phyloP scores from a whole-genome alignment of 495 filamentous ascomycete species.

The Chaetomium cochliodes region DNA sequence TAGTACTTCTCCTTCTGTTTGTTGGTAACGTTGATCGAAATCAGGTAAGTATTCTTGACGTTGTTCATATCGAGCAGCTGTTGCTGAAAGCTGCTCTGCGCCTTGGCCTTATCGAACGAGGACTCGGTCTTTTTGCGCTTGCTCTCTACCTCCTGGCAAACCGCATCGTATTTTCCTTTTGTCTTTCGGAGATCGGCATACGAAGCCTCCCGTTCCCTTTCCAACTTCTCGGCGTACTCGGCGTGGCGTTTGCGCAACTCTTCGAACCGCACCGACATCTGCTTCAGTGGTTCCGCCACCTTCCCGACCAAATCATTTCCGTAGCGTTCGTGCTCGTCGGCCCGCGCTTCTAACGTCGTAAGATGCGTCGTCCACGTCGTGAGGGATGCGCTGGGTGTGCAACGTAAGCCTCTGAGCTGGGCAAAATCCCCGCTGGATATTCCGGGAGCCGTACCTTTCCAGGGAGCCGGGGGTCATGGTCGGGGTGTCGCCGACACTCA shows the following conservation, averaged over 20 bases:
- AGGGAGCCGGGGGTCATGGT: constrained; percentile 91
- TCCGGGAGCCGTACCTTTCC: constrained; percentile 61
- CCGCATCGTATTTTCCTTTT: constrained; percentile 88
- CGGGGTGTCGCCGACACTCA: constrained; percentile 94
- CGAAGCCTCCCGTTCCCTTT: constrained; percentile 79
- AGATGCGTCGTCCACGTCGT: constrained; percentile 97
- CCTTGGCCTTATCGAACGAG: constrained; percentile 84
- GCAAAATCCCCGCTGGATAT: not conserved
- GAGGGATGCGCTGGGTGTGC: constrained; percentile 66
- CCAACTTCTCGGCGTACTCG: constrained; percentile 82
- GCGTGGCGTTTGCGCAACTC: constrained; percentile 89
- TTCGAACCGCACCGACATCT: constrained; percentile 70
- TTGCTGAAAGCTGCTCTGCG: constrained; percentile 83
- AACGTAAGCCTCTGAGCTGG: constrained; percentile 1
- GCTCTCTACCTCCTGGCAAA: constrained; percentile 91
- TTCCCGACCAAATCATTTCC: constrained; percentile 69
- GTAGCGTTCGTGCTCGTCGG: constrained; percentile 84
- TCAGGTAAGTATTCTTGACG: constrained; percentile 95
- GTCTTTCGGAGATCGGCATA: constrained; percentile 85
- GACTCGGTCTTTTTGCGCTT: constrained; percentile 91
- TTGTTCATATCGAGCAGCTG: constrained; percentile 94
- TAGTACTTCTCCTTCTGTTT: constrained; percentile 96
- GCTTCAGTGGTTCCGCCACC: constrained; percentile 81
- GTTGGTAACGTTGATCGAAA: constrained; percentile 93
- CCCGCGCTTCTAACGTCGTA: constrained; percentile 79